Evolutionary conservation across 768 basidiomycete species (phyloP), one percentile per base, ranked within the genome.

Genomic region (Mycena amicta): DNA sequence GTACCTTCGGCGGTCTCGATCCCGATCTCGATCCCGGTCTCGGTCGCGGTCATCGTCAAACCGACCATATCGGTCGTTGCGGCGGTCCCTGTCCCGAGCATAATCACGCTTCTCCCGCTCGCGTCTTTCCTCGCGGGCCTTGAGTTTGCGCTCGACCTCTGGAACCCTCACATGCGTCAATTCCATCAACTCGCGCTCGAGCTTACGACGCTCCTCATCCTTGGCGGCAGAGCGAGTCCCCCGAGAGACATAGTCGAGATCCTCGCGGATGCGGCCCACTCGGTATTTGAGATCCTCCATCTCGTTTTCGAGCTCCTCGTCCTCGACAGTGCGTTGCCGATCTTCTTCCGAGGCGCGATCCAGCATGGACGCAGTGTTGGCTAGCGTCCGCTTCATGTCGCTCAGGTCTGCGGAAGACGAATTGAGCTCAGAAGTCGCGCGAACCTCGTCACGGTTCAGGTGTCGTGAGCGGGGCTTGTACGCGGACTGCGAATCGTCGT

Each of bases 111-210:
- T 88, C 67, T 97, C 93, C 65, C 84, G 78, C 61, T 89, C 85
- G 69, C 82, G 88, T 62, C 86, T 79, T 59, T 87, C 87, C 49
- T 96, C 92, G 45, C 90, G 74, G 15, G 86, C 86, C 67, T 92
- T 85, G 50, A 97, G 85, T 70, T 85, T 86, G 63, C 87, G 81
- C 73, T 98, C 95, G 5, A 99, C 82, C 55, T 93, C 92, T 0
- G 97, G 97, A 4, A 99, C 79, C 46, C 89, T 83, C 68, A 96
- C 93, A 67, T 98, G 95, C 86, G 92, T 85, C 52, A 99, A 76
- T 46, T 80, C 78, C 55, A 96, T 72, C 20, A 98, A 77, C 65
- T 98, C 94, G 41, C 96, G 81, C 74, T 99, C 97, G 27, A 97
- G 78, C 63, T 86, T 83, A 22, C 96, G 76, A 54, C 88, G 79